Conservation (phyloP, 2,329 filamentous ascomycete species). For the Plectosphaerella cucumerina region DNA sequence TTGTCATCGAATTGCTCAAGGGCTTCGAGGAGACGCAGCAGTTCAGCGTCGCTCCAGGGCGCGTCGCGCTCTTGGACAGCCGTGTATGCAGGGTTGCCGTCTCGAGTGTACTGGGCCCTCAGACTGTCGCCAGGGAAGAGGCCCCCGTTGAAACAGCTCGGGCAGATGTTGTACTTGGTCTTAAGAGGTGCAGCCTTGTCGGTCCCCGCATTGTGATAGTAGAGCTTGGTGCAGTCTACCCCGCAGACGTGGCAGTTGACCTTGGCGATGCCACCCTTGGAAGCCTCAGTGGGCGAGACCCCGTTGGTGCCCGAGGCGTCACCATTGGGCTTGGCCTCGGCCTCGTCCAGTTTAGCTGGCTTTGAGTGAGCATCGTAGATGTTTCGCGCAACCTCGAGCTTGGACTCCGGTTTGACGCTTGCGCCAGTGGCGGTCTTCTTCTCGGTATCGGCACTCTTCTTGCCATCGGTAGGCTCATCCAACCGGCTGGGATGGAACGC, state of each 20-base stretch:
- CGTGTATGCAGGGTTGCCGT: conserved; percentile 83
- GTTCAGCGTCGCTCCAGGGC: conserved; percentile 87
- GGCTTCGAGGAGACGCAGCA: conserved; percentile 83
- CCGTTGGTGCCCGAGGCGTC: conserved; percentile 68
- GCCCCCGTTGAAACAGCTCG: conserved; percentile 82
- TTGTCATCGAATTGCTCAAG: conserved; percentile 93
- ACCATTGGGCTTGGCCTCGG: conserved; percentile 69
- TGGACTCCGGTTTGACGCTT: conserved; percentile 75
- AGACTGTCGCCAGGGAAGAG: conserved; percentile 77
- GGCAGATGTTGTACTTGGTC: conserved; percentile 82
- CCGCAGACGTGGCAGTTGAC: conserved; percentile 88
- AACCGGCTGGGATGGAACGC: conserved; percentile 90
- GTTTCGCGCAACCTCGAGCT: conserved; percentile 89
- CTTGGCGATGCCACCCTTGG: conserved; percentile 63
- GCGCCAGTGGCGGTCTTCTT: conserved; percentile 43
- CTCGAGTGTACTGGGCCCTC: conserved; percentile 77
- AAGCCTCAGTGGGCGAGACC: conserved; percentile 51
- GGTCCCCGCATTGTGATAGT: conserved; percentile 54
- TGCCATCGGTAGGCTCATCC: conserved; percentile 59
- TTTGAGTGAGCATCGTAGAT: conserved; percentile 77
- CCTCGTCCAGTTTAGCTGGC: not conserved
- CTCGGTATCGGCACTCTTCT: conserved; percentile 66
- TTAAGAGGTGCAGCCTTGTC: conserved; percentile 52
- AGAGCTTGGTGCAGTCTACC: conserved; percentile 72
- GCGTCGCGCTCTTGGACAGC: conserved; percentile 77